Evolutionary conservation across 2,329 filamentous ascomycete genomes (phyloP), one percentile per base, ranked within the genome.

Genomic region (Fusarium temperatum): DNA sequence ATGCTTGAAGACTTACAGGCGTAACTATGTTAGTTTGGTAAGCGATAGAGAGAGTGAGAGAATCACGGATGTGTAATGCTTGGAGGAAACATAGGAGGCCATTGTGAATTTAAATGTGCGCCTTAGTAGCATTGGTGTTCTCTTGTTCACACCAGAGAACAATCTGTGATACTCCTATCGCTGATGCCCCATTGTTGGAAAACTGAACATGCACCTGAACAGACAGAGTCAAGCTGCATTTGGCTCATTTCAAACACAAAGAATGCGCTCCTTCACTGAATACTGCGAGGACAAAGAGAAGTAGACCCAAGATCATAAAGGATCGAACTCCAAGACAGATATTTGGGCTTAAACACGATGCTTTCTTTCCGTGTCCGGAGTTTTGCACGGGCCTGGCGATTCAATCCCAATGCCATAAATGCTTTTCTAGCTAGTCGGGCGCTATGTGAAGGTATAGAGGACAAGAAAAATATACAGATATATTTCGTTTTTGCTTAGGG

Each of bases 401-500:
- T 26, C n/a, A 13, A 9, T 13, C 8, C 8, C 7, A 6, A 26
- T 26, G 5, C 1, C 42, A 22, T 47, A 15, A 7, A 3, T 47
- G 18, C 20, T 15, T 26, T 45, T 44, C n/a, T 20, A 28, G 12
- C 8, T 47, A 13, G 8, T 28, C 13, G 32, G 44, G 18, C 24
- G 13, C 6, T 6, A 1, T 7, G 13, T 5, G 24, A 22, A 22
- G 24, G 0, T 10, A 22, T 15, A 0, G 7, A 47, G 24, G 4
- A 22, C 44, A 14, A 28, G 13, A 47, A 7, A 18, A 14, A 14
- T 26, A 28, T 20, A 28, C 12, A 18, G 14, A 28, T 12, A 28
- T 47, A 47, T 47, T 22, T 47, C 44, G 13, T 15, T 13, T 22
- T 22, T 22, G 4, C 24, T 28, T 4, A 15, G 13, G 44, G 5